Conservation (phyloP, 2,329 filamentous ascomycete species). For the Phaeoacremonium minimum region DNA sequence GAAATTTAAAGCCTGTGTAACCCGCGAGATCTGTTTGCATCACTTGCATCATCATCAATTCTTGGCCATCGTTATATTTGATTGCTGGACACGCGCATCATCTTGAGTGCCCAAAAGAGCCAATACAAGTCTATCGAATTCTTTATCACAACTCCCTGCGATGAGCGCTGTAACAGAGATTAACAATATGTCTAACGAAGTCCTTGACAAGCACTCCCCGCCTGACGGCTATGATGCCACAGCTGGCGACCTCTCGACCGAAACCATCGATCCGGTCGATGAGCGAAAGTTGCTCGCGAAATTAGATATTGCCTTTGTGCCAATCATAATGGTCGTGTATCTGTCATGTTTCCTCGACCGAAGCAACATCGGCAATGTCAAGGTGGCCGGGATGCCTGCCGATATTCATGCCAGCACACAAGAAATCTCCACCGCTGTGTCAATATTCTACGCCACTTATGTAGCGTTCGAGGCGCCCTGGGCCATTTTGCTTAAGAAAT, state of each 20-base stretch:
- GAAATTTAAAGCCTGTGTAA: no score
- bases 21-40: no score
- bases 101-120: no score
- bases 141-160: no score
- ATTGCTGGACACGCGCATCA: no score
- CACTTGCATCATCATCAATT: no score
- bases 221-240: no score
- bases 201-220: neutral
- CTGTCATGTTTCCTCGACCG: conserved; percentile 51
- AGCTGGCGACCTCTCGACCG: no score
- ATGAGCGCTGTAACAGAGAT: no score
- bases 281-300: conserved; percentile 54
- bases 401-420: conserved; percentile 33
- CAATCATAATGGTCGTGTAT: conserved; percentile 51
- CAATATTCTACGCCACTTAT: conserved; percentile 20
- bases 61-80: no score
- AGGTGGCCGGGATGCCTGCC: conserved; percentile 37
- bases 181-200: neutral
- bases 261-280: conserved; percentile 14
- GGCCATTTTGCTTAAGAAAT: conserved; percentile 15
- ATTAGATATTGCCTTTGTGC: conserved; percentile 22
- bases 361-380: conserved; percentile 48
- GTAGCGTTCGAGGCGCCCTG: conserved; percentile 23
- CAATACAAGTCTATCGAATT: no score
- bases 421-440: conserved; percentile 36